Evolutionary conservation across 768 basidiomycete species (phyloP), one percentile per base, ranked within the genome.

Genomic region (Dictyophora rubrovolvata): DNA sequence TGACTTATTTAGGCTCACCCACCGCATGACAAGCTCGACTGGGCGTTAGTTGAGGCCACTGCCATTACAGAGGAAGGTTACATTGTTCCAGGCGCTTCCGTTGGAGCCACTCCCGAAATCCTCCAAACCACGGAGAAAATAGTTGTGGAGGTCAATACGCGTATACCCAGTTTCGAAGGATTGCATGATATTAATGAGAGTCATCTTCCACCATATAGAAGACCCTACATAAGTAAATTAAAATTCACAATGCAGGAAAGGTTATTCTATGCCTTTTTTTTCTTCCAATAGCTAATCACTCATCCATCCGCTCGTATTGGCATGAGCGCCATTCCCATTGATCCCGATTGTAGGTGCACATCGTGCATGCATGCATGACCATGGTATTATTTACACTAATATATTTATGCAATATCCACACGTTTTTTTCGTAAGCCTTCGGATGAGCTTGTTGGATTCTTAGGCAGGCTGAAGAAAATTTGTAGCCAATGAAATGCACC

Each of bases 71-170:
- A 64, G 37, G 66, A 68, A 46, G 66, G 67, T 1, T 54, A 48
- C 12, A 65, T 67, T 52, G 63, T 67, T 0, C 66, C 66, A 18
- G 63, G 68, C 22, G 68, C 68, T 0, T 65, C 63, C 7, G 68
- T 69, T 20, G 68, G 68, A 14, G 68, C 68, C 1, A 66, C 68
- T 5, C 68, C 68, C 18, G 68, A 69, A 55, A 65, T 69, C 47
- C 53, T 69, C n/a, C 60, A 61, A 42, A 55, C 56, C 11, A 65
- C 68, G 8, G 65, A 67, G 21, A 64, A 64, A 55, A 68, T 69
- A 62, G 65, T 69, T 54, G 63, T 69, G 54, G 68, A 69, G 62
- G 65, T 69, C 62, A 69, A 69, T 63, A 69, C 68, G n/a, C 28
- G 59, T 18, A 61, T 68, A 8, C 68, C 68, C 1, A 59, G 53